phyloP scores from a whole-genome alignment of 2,329 filamentous ascomycete genomes.

The Colletotrichum sp. region DNA sequence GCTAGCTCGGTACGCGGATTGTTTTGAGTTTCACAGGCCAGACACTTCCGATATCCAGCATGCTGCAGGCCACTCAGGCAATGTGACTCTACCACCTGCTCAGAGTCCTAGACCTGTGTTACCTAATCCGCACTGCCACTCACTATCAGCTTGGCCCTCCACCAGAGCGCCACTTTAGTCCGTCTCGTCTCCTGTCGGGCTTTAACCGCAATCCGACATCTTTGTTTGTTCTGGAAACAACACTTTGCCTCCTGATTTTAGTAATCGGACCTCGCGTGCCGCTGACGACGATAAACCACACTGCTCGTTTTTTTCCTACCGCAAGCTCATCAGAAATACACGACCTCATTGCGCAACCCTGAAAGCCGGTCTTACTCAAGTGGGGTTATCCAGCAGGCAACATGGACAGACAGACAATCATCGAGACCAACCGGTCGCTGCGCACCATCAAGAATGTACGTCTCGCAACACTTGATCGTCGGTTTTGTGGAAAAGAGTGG shows the following conservation, averaged over 20 bases:
- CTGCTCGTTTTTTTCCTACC: neutral
- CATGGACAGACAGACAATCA: conserved; percentile 61
- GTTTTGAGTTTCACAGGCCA: conserved; percentile 19
- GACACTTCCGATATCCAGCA: conserved; percentile 4
- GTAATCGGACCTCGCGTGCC: neutral
- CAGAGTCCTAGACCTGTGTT: neutral
- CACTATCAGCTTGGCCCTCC: conserved; percentile 1
- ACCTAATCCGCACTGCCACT: conserved; percentile 17
- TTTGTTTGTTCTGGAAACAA: conserved; percentile 18
- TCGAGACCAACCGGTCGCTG: conserved; percentile 82
- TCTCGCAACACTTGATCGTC: conserved; percentile 7
- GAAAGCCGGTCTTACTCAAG: neutral
- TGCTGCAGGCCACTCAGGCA: neutral
- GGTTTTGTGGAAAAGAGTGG: neutral
- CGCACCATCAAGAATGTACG: conserved; percentile 85
- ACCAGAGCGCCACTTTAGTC: conserved; percentile 13
- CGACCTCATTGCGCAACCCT: neutral
- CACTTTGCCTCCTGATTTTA: neutral
- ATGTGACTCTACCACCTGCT: neutral
- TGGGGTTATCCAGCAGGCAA: neutral
- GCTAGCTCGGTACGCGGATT: conserved; percentile 10
- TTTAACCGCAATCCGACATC: neutral
- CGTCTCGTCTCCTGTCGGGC: conserved; percentile 12
- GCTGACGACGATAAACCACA: neutral
- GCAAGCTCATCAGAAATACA: neutral